phyloP scores from a whole-genome alignment of 2,329 filamentous ascomycete genomes.

The Zymoseptoria tritici region DNA sequence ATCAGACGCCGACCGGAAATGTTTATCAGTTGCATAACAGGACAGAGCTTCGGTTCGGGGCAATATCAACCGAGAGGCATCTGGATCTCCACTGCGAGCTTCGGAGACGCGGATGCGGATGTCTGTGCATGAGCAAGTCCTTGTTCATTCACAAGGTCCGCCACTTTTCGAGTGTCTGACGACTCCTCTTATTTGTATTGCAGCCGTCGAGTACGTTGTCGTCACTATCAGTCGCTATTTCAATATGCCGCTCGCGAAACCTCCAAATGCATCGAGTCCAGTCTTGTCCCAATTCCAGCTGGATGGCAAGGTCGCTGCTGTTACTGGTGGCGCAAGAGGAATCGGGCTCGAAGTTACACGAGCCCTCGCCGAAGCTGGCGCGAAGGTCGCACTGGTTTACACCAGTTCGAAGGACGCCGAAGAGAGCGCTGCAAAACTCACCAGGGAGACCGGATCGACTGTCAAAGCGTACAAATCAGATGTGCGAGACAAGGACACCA shows the following conservation, averaged over 20 bases:
- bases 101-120: too few species aligned
- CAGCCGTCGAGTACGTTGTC: too few species aligned
- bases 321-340: slow-evolving; percentile 81
- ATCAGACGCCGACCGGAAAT: too few species aligned
- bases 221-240: too few species aligned
- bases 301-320: slow-evolving; percentile 69
- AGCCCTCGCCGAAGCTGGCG: slow-evolving; percentile 77
- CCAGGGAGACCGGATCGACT: slow-evolving; percentile 14
- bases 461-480: slow-evolving; percentile 58
- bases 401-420: slow-evolving; percentile 60
- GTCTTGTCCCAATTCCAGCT: slow-evolving; percentile 57
- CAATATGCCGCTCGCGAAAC: slow-evolving; percentile 20
- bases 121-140: too few species aligned
- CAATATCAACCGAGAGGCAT: too few species aligned
- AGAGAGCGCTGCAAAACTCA: slow-evolving; percentile 9
- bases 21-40: too few species aligned
- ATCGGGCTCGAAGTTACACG: slow-evolving; percentile 84
- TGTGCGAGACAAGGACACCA: slow-evolving; percentile 60
- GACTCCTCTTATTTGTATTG: too few species aligned
- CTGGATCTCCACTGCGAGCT: too few species aligned
- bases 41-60: too few species aligned
- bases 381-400: slow-evolving; percentile 81
- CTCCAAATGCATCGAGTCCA: slow-evolving; percentile 5
- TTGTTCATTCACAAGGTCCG: too few species aligned
- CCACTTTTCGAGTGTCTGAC: too few species aligned